Evolutionary conservation across 768 basidiomycete genomes (phyloP).

Genomic region (Crassisporium funariophilum): DNA sequence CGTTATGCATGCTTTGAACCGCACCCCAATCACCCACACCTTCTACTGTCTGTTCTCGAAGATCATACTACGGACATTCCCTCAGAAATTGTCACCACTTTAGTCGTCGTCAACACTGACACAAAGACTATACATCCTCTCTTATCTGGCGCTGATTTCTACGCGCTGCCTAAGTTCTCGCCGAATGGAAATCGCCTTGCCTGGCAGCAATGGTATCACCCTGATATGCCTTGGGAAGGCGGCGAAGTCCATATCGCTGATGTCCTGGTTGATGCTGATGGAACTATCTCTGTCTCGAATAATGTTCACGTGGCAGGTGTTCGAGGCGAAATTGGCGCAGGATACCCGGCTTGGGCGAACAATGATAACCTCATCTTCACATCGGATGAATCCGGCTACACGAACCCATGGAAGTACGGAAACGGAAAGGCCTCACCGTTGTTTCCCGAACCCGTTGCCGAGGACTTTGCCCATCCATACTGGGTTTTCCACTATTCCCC

Average conservation of each 20-base stretch:
- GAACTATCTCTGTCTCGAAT: conserved; percentile 35
- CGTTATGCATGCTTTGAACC: conserved; percentile 68
- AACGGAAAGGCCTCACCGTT: conserved; percentile 37
- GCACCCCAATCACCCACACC: conserved; percentile 52
- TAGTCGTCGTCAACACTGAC: conserved; percentile 56
- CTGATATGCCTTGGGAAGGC: conserved; percentile 66
- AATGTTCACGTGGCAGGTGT: conserved; percentile 52
- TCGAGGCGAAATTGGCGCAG: conserved; percentile 49
- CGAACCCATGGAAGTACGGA: conserved; percentile 65
- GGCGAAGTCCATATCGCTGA: conserved; percentile 55
- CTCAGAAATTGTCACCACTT: conserved; percentile 52
- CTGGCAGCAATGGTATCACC: conserved; percentile 70
- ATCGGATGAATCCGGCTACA: conserved; percentile 64
- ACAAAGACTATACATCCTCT: conserved; percentile 48
- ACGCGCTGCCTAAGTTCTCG: conserved; percentile 62
- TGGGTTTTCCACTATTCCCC: conserved; percentile 55
- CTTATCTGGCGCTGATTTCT: conserved; percentile 68
- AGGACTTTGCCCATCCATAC: conserved; percentile 61
- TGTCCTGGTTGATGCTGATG: conserved; percentile 30
- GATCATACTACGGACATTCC: conserved; percentile 65
- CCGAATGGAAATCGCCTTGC: conserved; percentile 58
- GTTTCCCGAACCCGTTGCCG: conserved; percentile 42
- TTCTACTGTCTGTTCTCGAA: conserved; percentile 67
- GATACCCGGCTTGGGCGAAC: conserved; percentile 61
- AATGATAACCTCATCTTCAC: conserved; percentile 63